These are phyloP conservation scores for Spathaspora hagerdaliae DNA, from an alignment of 805 yeast species.

Conservation along the genomic window DNA sequence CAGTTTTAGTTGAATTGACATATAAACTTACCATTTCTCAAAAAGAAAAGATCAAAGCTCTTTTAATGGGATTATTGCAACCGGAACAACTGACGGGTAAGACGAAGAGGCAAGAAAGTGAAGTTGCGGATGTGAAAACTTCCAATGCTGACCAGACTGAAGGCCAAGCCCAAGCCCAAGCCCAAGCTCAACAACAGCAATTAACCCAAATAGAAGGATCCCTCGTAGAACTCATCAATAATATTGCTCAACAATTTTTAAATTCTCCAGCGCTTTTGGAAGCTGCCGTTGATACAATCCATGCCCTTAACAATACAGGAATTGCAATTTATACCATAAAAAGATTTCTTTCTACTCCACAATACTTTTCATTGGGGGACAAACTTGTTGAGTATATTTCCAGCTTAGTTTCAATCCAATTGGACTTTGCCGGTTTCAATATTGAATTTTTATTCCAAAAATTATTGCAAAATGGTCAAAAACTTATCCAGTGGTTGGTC, in stretches of 20 bases:
- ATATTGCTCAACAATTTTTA: slow-evolving; percentile 24
- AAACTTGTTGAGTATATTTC: slow-evolving; percentile 24
- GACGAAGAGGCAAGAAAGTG: neutral
- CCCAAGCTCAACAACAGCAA: neutral
- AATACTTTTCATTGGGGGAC: slow-evolving; percentile 34
- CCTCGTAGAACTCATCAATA: slow-evolving; percentile 23
- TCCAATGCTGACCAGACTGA: slow-evolving; percentile 1
- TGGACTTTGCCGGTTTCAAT: slow-evolving; percentile 21
- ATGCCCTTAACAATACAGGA: slow-evolving; percentile 40
- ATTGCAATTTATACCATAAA: slow-evolving; percentile 35
- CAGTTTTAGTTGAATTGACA: slow-evolving; percentile 26
- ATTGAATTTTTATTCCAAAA: slow-evolving; percentile 19
- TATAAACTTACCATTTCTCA: slow-evolving; percentile 29
- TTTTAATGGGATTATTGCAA: neutral
- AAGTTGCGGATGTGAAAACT: neutral
- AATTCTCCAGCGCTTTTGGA: slow-evolving; percentile 21
- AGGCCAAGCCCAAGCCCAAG: neutral
- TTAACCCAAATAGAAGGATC: slow-evolving; percentile 10
- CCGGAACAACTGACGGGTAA: neutral
- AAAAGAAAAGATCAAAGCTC: slow-evolving; percentile 16
- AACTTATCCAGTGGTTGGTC: slow-evolving; percentile 16
- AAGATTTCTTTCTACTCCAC: slow-evolving; percentile 28
- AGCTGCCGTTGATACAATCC: slow-evolving; percentile 16
- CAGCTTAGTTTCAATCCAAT: slow-evolving; percentile 21
- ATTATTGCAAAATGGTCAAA: slow-evolving; percentile 21